A percentile compares a stretch with the other conserved stretches of the same genome.
phyloP scores from a whole-genome alignment of 148 eudicot genomes.

The Camellia sinensis region DNA sequence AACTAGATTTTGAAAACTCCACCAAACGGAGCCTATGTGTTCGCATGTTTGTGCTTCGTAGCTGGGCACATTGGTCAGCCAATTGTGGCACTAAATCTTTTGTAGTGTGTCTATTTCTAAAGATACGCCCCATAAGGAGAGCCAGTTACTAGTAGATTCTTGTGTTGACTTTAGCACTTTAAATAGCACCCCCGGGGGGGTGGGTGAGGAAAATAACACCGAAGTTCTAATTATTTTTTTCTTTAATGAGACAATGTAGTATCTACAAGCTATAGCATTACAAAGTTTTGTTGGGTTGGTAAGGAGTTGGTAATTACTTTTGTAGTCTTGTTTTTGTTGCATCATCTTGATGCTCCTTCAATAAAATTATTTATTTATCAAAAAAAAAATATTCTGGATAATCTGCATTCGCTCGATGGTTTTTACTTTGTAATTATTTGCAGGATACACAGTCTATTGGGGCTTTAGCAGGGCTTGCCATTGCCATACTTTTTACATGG shows the following conservation, averaged over 20 bases:
- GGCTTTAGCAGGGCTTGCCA: slow-evolving; percentile 84
- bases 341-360: too few species aligned
- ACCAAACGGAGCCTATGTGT: too few species aligned
- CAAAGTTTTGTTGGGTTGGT: too few species aligned
- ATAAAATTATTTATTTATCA: background rate
- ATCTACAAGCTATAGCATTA: too few species aligned
- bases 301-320: too few species aligned
- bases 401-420: slow-evolving; percentile 4
- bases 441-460: slow-evolving; percentile 82
- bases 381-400: background rate
- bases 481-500: slow-evolving; percentile 84
- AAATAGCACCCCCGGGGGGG: background rate
- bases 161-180: background rate
- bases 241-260: background rate
- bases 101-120: background rate
- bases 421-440: slow-evolving; percentile 8
- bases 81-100: background rate
- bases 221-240: too few species aligned
- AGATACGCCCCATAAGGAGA: background rate
- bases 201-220: background rate
- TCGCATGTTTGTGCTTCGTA: too few species aligned
- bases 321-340: too few species aligned
- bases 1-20: too few species aligned
- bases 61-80: background rate
- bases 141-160: background rate